Base-by-base conservation (phyloP, 495 filamentous ascomycete genomes). In the Penicillium lividum region DNA sequence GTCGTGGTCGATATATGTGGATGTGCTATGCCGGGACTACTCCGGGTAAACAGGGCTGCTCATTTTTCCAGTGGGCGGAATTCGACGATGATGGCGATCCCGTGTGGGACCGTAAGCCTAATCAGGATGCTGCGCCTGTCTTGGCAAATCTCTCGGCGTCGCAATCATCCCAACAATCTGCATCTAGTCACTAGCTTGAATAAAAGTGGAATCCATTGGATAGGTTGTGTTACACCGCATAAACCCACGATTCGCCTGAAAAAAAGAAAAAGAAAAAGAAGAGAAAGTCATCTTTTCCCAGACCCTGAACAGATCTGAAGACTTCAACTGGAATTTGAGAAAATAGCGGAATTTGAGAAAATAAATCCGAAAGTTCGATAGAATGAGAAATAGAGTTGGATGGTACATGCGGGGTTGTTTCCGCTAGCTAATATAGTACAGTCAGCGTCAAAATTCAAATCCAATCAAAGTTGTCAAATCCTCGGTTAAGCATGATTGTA, bases 61-160 rank as follows among this genome's bases (percentile, higher is more conserved):
- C 80, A 0, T 96, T 89, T 62, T 97, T 97, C 61, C 80, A 89
- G 56, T 98, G 93, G 93, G 93, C 89, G 1, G 82, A 88, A 56
- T 96, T 97, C 70, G 87, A 94, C 65, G 86, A 92, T 28, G 87
- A 95, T 71, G 93, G 93, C 31, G 83, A 89, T 68, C 91, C 92
- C 0, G 71, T 86, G 11, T 89, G 89, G 87, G 53, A 47, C 15
- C 51, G 58, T n/a, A 65, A 66, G 31, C 50, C 48, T 1, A 33
- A 34, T 15, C 63, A 51, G 8, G 63, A 70, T 51, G 27, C 56
- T 44, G 71, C 66, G 11, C 68, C 72, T 22, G 55, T 50, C 16
- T 54, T 77, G 53, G 54, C 45, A n/a, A 72, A 76, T 62, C 72
- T 77, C 58, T 59, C 67, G 48, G 57, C 61, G 7, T 68, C 65